A percentile compares a stretch with the other conserved stretches of the same genome.
phyloP scores from a whole-genome alignment of 2,329 filamentous ascomycete species.

The Neofusicoccum ribis region DNA sequence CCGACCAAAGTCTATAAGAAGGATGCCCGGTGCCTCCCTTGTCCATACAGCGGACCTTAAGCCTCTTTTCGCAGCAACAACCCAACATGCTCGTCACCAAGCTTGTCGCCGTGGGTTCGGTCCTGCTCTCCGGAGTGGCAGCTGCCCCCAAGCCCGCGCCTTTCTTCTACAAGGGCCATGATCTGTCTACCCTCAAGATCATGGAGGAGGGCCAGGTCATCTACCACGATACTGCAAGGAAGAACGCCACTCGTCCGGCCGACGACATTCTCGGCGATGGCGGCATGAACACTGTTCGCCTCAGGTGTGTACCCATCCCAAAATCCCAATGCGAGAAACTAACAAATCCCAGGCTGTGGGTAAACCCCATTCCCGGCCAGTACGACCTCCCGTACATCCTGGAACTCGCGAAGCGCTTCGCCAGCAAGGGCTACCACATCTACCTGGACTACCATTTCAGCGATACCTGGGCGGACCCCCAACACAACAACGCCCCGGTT shows the following conservation, averaged over 20 bases:
- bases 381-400: conserved; percentile 73
- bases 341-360: conserved; percentile 34
- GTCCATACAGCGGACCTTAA: neutral
- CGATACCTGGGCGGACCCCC: conserved; percentile 72
- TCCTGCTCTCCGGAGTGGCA: neutral
- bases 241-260: conserved; percentile 36
- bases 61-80: neutral
- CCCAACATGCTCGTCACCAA: neutral
- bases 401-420: conserved; percentile 62
- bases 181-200: conserved; percentile 12
- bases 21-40: neutral
- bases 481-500: conserved; percentile 61
- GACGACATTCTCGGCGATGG: conserved; percentile 19
- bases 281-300: conserved; percentile 16
- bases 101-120: neutral
- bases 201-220: conserved; percentile 23
- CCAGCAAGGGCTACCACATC: conserved; percentile 61
- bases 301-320: neutral
- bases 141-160: neutral
- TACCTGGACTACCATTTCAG: conserved; percentile 66
- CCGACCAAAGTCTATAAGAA: neutral
- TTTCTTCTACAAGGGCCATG: conserved; percentile 19
- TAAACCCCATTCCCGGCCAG: conserved; percentile 64
- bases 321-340: conserved; percentile 20
- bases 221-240: conserved; percentile 30